Evolutionary conservation across 192 early-diverging fungal species (phyloP).

Genomic region (Coemansia sp.): DNA sequence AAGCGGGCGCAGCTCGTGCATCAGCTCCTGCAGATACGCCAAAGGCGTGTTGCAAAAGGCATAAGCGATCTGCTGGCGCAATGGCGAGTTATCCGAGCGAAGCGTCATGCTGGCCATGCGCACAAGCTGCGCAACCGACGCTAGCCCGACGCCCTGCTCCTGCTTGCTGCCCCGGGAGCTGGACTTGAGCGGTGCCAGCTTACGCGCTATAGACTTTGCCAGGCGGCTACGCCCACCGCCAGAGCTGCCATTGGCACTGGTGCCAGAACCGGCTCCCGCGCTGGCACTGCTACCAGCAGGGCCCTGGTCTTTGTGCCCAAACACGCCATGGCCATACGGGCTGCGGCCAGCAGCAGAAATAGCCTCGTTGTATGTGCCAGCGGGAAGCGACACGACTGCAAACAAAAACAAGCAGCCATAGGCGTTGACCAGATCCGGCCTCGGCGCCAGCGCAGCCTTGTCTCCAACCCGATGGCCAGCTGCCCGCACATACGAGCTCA

Average conservation of each 20-base stretch:
- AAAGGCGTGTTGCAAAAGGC: conserved; percentile 43
- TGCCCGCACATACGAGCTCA: conserved; percentile 13
- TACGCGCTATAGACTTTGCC: conserved; percentile 52
- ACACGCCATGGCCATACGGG: not conserved
- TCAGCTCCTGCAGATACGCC: conserved; percentile 38
- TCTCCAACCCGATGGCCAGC: conserved; percentile 16
- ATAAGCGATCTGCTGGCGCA: conserved; percentile 34
- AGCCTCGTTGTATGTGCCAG: not conserved
- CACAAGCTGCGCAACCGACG: conserved; percentile 51
- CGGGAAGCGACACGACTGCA: conserved; percentile 40
- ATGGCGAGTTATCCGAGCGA: conserved; percentile 46
- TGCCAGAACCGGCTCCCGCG: not conserved
- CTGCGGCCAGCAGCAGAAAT: not conserved
- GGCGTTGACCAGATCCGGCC: conserved; percentile 30
- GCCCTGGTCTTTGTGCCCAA: not conserved
- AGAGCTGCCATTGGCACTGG: not conserved
- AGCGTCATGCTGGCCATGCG: conserved; percentile 38
- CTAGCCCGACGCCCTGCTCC: conserved; percentile 48
- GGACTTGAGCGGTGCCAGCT: conserved; percentile 48
- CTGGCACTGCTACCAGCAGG: conserved; percentile 4
- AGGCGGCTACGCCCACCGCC: conserved; percentile 37
- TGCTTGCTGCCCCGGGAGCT: conserved; percentile 36
- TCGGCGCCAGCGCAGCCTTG: conserved; percentile 8
- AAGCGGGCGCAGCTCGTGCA: conserved; percentile 48
- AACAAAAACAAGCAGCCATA: conserved; percentile 46